Base-by-base conservation (phyloP, 305 asterid genomes). In the Fraxinus ornus region DNA sequence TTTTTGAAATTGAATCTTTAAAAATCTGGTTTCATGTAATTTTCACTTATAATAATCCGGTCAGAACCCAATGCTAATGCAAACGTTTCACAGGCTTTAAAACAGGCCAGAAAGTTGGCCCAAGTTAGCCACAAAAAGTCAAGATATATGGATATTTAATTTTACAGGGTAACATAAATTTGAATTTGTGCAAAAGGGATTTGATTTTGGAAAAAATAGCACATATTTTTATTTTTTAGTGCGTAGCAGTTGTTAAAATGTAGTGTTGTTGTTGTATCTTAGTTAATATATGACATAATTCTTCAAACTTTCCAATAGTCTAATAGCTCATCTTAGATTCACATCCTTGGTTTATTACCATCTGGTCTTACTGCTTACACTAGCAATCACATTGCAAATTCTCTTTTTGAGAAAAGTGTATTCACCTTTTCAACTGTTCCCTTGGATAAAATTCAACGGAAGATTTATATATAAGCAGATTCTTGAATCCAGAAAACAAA, bases 171-270 rank as follows among this genome's bases (percentile, higher is more conserved):
- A 81, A 44, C 60, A 62, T 79, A 80, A 62, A 64, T 24, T 49
- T 73, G 55, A 26, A 80, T 83, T 88, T 70, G 79, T 75, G 37
- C 62, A 52, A 75, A 83, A 80, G 71, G 17, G 26, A 81, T 83
- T 28, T 77, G 49, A 75, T 76, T 79, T 30, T 85, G 22, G 19
- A 68, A 77, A 84, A 84, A 83, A 81, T 78, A 78, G 57, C 81
- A 79, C 64, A 36, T 66, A 47, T 13, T 47, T 44, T 44, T 44
- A 44, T 35, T 7, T 81, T 81, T 83, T 35, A 81, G 86, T 86
- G 86, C 21, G 94, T 89, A 88, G 94, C 89, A 91, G 93, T 90
- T 91, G 89, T 35, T 80, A 79, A 26, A 87, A 77, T 91, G 93
- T 89, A 75, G 80, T 78, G 81, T 91, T 82, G 57, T 79, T 80